phyloP scores from a whole-genome alignment of 345 rosid genomes.

The Gossypium herbaceum region DNA sequence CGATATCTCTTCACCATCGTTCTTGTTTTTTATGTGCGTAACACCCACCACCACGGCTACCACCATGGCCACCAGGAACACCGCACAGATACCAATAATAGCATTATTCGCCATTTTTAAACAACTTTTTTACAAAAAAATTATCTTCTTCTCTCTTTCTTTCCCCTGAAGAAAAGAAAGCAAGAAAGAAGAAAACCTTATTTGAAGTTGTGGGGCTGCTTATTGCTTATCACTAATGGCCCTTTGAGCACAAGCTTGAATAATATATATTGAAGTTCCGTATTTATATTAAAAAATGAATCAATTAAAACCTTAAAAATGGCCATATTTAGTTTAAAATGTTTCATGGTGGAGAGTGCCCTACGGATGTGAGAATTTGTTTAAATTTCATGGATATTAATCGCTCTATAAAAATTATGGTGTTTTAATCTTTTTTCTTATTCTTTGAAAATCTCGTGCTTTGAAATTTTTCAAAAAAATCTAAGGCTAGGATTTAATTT shows the following conservation, averaged over 20 bases:
- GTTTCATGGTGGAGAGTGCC: neutral
- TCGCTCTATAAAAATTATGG: no score
- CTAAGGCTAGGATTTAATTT: no score
- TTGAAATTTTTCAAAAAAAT: no score
- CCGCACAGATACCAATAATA: slow-evolving; percentile 38
- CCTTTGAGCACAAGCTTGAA: slow-evolving; percentile 23
- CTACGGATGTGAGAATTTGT: neutral
- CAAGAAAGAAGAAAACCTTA: neutral
- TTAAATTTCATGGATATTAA: no score
- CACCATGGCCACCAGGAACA: slow-evolving; percentile 60
- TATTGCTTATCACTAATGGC: neutral
- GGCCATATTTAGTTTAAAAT: neutral
- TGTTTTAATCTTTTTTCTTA: no score
- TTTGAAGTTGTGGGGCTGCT: slow-evolving; percentile 21
- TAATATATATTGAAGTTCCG: neutral
- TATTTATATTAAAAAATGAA: neutral
- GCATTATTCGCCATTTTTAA: slow-evolving; percentile 35
- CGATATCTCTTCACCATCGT: neutral
- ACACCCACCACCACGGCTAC: slow-evolving; percentile 43
- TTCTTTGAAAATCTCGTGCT: no score
- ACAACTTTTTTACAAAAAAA: neutral
- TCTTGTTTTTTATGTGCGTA: neutral
- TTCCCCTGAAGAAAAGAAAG: neutral
- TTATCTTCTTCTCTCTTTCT: neutral
- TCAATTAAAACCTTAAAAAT: neutral